Evolutionary conservation across 2,329 filamentous ascomycete species (phyloP).

Genomic region (Colletotrichum agaves): DNA sequence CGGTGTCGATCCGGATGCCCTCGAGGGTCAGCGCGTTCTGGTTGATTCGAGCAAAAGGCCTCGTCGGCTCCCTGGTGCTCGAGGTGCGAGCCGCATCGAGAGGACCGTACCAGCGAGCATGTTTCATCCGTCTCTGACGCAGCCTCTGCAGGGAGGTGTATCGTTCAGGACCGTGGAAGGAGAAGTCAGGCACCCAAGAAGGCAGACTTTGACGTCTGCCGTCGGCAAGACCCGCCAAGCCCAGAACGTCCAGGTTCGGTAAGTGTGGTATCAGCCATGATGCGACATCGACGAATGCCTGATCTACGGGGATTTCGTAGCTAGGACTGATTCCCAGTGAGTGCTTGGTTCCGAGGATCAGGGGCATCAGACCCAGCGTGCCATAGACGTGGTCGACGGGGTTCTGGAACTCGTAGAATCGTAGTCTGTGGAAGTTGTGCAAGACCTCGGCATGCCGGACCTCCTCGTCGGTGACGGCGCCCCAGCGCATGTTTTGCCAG

Average conservation of each 20-base stretch:
- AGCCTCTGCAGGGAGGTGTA: constrained; percentile 12
- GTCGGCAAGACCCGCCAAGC: constrained; percentile 6
- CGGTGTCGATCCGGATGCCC: not conserved
- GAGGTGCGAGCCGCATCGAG: constrained; percentile 6
- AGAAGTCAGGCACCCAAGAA: constrained; percentile 27
- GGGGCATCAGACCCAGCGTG: constrained; percentile 9
- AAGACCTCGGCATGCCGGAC: constrained; percentile 14
- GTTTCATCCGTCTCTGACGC: not conserved
- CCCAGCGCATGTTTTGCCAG: constrained; percentile 23
- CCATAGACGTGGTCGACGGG: constrained; percentile 19
- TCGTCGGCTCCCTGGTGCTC: not conserved
- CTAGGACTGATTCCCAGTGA: not conserved
- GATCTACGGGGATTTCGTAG: constrained; percentile 9
- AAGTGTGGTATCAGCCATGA: constrained; percentile 7
- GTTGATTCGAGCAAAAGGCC: not conserved
- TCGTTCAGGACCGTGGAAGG: not conserved
- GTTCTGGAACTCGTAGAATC: constrained; percentile 14
- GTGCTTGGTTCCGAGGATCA: constrained; percentile 13
- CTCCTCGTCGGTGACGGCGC: constrained; percentile 10
- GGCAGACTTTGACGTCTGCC: constrained; percentile 1
- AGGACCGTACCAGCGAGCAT: not conserved
- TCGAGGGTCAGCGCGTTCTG: not conserved
- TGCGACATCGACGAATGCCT: constrained; percentile 8
- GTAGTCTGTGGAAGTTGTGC: constrained; percentile 19
- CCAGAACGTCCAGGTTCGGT: constrained; percentile 24